Base-by-base conservation (phyloP, 495 filamentous ascomycete genomes). In the Schizothecium vesticola region DNA sequence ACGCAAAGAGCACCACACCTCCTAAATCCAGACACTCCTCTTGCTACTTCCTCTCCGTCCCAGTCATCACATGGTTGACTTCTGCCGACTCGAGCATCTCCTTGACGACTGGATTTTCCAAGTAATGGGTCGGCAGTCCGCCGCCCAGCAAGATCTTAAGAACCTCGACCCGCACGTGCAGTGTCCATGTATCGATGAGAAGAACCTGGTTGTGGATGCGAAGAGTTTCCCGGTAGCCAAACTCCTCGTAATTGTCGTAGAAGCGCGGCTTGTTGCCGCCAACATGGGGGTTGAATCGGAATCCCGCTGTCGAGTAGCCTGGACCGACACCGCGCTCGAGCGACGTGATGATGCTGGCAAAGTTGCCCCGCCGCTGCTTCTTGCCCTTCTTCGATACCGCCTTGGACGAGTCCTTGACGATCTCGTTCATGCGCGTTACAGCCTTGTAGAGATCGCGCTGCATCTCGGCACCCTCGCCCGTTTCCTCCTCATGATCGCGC, bases 101-200 rank as follows among this genome's bases (percentile, higher is more conserved):
- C 73, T 90, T 88, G 1, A 98, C 89, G 7, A 90, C 86, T 59
- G 89, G 87, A 69, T 98, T 98, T 51, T 87, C 84, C 78, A 91
- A 82, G 77, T 90, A 96, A 78, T 98, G 94, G 51, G 84, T 85
- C 23, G 89, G 78, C 62, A 97, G 93, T 0, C 94, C 94, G 16
- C 91, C 89, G 68, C 91, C 89, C 56, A 97, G 79, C 11, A 94
- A 76, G n/a, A 89, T 82, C 74, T 90, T 89, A 36, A 98, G 82
- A 56, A 88, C 86, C 67, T 92, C 87, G 60, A 96, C 78, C 25
- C 93, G 85, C 70, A 91, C 84, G 70, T 94, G 85, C 71, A 97
- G 94, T 85, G 92, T 95, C 94, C 94, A 98, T 55, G 86, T 88
- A 73, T 97, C 92, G 65, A 98, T 93, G 67, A 85, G 85, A 83